Percentiles rank a stretch among this genome's conserved stretches.
Conservation (phyloP, 177 flowering plant genomes). For the Vitis hybrid region DNA sequence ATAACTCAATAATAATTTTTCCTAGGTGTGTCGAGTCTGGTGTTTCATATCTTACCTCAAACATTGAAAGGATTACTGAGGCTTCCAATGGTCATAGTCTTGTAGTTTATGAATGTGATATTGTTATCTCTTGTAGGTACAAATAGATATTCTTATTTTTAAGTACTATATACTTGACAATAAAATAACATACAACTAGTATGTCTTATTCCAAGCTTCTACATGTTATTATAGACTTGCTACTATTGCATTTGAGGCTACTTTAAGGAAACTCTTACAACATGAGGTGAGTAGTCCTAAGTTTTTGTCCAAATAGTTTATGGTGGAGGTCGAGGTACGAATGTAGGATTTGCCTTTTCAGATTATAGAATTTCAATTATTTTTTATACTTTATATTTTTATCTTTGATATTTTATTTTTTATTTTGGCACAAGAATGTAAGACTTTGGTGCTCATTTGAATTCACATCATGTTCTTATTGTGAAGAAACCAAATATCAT, state of each 20-base stretch:
- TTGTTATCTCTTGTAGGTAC: slow-evolving; percentile 84
- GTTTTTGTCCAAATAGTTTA: slow-evolving; percentile 97
- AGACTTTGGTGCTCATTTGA: no score
- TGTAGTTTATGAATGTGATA: slow-evolving; percentile 62
- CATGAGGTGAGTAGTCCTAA: slow-evolving; percentile 96
- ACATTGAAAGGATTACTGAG: slow-evolving; percentile 48
- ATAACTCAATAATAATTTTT: slow-evolving; percentile 39
- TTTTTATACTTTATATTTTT: neutral
- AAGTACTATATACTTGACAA: no score
- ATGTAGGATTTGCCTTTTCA: neutral
- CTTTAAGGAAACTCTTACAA: slow-evolving; percentile 85
- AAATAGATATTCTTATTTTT: slow-evolving; percentile 1
- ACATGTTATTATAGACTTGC: slow-evolving; percentile 61
- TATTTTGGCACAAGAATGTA: no score
- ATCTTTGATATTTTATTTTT: no score
- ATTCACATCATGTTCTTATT: no score
- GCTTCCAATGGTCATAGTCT: slow-evolving; percentile 66
- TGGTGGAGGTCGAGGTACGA: slow-evolving; percentile 94
- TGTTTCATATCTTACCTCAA: slow-evolving; percentile 80
- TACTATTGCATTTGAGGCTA: slow-evolving; percentile 16
- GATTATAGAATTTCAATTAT: neutral
- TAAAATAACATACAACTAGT: no score
- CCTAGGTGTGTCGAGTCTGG: slow-evolving; percentile 97
- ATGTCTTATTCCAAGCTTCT: no score
- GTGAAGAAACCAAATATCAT: no score